phyloP scores from a whole-genome alignment of 805 yeast species.

The Alloascoidea africana region DNA sequence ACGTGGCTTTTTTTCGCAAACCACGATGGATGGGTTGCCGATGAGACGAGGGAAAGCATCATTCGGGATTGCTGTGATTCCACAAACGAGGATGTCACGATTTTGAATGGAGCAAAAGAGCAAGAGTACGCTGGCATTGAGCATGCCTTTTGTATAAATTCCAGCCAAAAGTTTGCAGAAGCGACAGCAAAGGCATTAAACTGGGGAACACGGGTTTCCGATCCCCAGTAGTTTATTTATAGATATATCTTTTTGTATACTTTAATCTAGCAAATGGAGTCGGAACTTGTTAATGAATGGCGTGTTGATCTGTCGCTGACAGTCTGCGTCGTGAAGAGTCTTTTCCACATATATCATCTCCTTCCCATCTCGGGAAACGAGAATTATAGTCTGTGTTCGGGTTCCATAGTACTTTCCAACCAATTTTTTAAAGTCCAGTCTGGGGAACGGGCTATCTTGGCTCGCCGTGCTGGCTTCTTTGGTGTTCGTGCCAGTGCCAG shows the following conservation, averaged over 20 bases:
- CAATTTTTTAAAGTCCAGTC: slow-evolving; percentile 14
- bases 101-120: slow-evolving; percentile 19
- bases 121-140: slow-evolving; percentile 21
- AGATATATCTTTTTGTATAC: too few relatives aligned
- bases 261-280: too few relatives aligned
- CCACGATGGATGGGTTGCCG: slow-evolving; percentile 54
- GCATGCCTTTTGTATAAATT: slow-evolving; percentile 49
- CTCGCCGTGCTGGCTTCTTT: background rate
- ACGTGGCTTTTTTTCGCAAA: slow-evolving; percentile 45
- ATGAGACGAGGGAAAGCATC: slow-evolving; percentile 30
- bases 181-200: slow-evolving; percentile 18
- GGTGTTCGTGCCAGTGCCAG: background rate
- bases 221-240: too few relatives aligned
- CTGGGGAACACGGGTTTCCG: too few relatives aligned
- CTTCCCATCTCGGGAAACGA: slow-evolving; percentile 38
- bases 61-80: too few relatives aligned
- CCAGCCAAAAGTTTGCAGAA: slow-evolving; percentile 30
- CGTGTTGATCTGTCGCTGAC: background rate
- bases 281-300: background rate
- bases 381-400: slow-evolving; percentile 67
- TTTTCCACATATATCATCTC: slow-evolving; percentile 45
- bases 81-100: slow-evolving; percentile 18
- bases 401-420: slow-evolving; percentile 67
- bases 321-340: slow-evolving; percentile 27
- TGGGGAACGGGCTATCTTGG: background rate